Evolutionary conservation across 2,329 filamentous ascomycete genomes (phyloP), one percentile per base, ranked within the genome.

Genomic region (Fusarium multiceps): DNA sequence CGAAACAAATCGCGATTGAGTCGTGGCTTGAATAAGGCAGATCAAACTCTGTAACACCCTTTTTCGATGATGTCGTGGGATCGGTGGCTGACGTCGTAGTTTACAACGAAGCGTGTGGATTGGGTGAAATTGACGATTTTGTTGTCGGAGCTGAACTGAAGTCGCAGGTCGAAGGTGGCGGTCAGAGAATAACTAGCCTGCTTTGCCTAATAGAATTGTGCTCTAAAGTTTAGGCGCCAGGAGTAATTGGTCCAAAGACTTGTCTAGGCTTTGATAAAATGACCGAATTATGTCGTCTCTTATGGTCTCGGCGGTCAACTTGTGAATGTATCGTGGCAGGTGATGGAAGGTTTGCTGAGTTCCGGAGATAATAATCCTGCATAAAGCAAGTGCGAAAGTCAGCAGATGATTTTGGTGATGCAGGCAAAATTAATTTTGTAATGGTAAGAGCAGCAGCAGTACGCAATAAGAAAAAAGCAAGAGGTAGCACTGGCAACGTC

Each of bases 161-260:
- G 62, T 40, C 59, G 45, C 27, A 49, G 55, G 68, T 43, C 34
- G 41, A 42, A 63, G 68, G 49, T 59, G 64, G 68, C 68, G 68
- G 68, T 69, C 68, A 69, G 45, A 55, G 50, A 34, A 48, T 32
- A 50, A 59, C 68, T 71, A 71, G 68, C 47, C 53, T 50, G 45
- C 7, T 42, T 65, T 68, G 41, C 18, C 34, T n/a, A n/a, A 37
- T 3, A 37, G 34, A 37, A 37, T 37, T 37, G 34, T 37, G 34
- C 18, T 37, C 34, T 37, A n/a, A 37, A 11, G 34, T 37, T 37
- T 37, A 37, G 34, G 34, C 34, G 34, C 34, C 18, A n/a, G 34
- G 34, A 37, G 34, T 37, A 37, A 37, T 37, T 37, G 34, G 34
- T 37, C 34, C 10, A 37, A 37, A 6, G 34, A 6, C 34, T 37